These are phyloP conservation scores for Carallia pectinifolia DNA, from an alignment of 345 rosid species.

Conservation along the genomic window DNA sequence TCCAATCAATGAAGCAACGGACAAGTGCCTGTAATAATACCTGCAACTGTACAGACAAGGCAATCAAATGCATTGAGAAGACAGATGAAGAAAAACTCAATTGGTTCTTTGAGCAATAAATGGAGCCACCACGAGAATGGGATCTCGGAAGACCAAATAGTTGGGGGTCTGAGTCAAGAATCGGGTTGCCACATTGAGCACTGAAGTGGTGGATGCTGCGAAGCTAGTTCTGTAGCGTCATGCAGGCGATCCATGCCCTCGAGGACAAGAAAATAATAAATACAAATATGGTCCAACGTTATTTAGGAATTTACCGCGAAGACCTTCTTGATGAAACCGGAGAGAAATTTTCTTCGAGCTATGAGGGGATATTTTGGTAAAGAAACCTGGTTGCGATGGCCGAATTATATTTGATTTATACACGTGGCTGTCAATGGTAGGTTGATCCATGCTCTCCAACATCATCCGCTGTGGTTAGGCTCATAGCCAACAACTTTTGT, in stretches of 20 bases:
- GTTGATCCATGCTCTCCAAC: too few relatives aligned
- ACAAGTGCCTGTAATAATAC: background rate
- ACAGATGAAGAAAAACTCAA: background rate
- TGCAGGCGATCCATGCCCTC: constrained; percentile 25
- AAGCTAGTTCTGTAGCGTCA: constrained; percentile 13
- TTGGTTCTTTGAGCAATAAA: constrained; percentile 15
- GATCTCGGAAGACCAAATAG: constrained; percentile 35
- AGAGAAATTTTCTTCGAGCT: background rate
- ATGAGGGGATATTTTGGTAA: too few relatives aligned
- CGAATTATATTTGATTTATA: too few relatives aligned
- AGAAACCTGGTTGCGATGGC: too few relatives aligned
- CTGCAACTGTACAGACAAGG: constrained; percentile 15
- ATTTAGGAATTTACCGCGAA: background rate
- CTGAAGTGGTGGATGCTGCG: too few relatives aligned
- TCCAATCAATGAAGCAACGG: constrained; percentile 29
- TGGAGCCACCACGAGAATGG: constrained; percentile 23
- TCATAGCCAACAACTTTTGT: too few relatives aligned
- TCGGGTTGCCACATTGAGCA: too few relatives aligned
- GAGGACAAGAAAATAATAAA: background rate
- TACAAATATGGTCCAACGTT: too few relatives aligned
- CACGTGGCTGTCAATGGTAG: too few relatives aligned
- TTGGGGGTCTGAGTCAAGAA: constrained; percentile 19
- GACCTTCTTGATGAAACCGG: background rate
- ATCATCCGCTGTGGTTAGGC: too few relatives aligned
- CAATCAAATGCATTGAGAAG: constrained; percentile 20